Conservation (phyloP, 208 protist genomes). For the Trypanosoma brucei region DNA sequence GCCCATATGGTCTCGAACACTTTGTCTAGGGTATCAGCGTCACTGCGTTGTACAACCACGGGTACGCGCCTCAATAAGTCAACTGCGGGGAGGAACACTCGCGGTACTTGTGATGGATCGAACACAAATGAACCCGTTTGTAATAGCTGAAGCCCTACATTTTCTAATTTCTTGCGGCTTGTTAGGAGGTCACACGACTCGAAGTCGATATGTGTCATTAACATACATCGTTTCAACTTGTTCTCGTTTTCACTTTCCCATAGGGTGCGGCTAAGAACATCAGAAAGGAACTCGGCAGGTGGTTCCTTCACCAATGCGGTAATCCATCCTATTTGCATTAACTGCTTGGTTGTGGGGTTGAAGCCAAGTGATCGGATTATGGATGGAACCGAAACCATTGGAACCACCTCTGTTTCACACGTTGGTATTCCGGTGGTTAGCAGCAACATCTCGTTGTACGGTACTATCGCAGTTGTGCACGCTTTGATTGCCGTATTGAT, state of each 20-base stretch:
- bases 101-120: slow-evolving; percentile 23
- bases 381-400: slow-evolving; percentile 22
- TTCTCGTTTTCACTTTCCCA: not conserved
- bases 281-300: not conserved
- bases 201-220: not conserved
- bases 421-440: not conserved
- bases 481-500: not conserved
- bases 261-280: not conserved
- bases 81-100: not conserved
- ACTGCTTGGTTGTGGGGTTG: slow-evolving; percentile 39
- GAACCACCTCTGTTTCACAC: not conserved
- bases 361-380: slow-evolving; percentile 49
- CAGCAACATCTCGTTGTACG: not conserved
- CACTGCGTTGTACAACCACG: slow-evolving; percentile 22
- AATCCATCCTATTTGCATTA: slow-evolving; percentile 21
- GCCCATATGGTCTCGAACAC: slow-evolving; percentile 40
- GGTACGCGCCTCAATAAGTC: slow-evolving; percentile 18
- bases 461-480: not conserved
- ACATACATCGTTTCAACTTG: not conserved
- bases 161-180: slow-evolving; percentile 29
- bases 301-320: not conserved
- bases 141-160: slow-evolving; percentile 20
- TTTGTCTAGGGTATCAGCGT: slow-evolving; percentile 17
- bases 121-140: slow-evolving; percentile 30
- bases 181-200: slow-evolving; percentile 5